A percentile compares a stretch with the other conserved stretches of the same genome.
Conservation (phyloP, 257 asterid genomes). For the Solanum rostratum region DNA sequence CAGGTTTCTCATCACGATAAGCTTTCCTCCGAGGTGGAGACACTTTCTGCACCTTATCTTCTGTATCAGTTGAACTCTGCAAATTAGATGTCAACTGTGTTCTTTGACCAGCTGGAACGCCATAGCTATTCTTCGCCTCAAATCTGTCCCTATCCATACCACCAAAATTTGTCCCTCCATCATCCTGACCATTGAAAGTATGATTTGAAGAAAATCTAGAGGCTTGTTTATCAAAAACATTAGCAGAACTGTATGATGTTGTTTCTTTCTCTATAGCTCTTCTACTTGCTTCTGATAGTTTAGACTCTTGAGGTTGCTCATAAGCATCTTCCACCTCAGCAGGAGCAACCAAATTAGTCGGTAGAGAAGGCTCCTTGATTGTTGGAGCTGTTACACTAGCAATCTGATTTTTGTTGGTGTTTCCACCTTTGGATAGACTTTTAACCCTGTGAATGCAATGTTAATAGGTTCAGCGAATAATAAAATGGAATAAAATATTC, state of each 20-base stretch:
- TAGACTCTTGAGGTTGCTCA: slow-evolving; percentile 55
- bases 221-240: slow-evolving; percentile 42
- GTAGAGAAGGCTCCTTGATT: slow-evolving; percentile 54
- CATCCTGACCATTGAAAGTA: slow-evolving; percentile 44
- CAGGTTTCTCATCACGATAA: slow-evolving; percentile 57
- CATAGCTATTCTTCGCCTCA: slow-evolving; percentile 33
- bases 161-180: slow-evolving; percentile 27
- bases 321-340: slow-evolving; percentile 44
- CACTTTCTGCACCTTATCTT: slow-evolving; percentile 69
- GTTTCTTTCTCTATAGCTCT: slow-evolving; percentile 50
- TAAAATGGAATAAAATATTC: neutral
- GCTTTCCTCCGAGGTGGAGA: slow-evolving; percentile 74
- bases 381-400: slow-evolving; percentile 37
- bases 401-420: slow-evolving; percentile 64
- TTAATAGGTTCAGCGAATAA: slow-evolving; percentile 6
- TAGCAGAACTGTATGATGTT: slow-evolving; percentile 32
- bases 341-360: slow-evolving; percentile 36
- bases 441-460: slow-evolving; percentile 59
- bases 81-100: neutral
- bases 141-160: slow-evolving; percentile 37
- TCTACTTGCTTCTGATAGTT: slow-evolving; percentile 39
- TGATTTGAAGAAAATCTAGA: slow-evolving; percentile 36
- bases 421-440: slow-evolving; percentile 92
- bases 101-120: slow-evolving; percentile 27
- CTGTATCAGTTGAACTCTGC: slow-evolving; percentile 21